phyloP scores from a whole-genome alignment of 2,329 filamentous ascomycete species.

The Botrytis deweyae region DNA sequence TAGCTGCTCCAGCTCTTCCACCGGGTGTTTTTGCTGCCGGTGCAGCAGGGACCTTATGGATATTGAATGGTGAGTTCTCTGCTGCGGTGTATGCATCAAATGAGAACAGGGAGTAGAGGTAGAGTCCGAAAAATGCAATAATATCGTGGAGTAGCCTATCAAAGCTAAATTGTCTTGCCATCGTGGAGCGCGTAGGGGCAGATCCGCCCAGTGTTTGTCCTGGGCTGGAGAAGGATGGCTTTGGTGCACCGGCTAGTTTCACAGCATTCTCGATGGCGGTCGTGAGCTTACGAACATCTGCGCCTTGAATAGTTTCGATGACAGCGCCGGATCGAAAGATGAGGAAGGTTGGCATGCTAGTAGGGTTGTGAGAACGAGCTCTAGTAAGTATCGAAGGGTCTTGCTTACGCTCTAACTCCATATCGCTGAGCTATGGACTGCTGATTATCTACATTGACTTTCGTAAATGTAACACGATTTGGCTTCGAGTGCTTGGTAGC shows the following conservation, averaged over 20 bases:
- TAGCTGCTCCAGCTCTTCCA: constrained; percentile 36
- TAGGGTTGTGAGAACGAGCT: constrained; percentile 21
- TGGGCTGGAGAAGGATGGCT: constrained; percentile 52
- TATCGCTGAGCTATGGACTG: constrained; percentile 74
- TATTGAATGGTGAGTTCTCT: constrained; percentile 59
- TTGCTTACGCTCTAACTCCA: constrained; percentile 68
- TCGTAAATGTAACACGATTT: constrained; percentile 82
- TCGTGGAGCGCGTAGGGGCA: constrained; percentile 7
- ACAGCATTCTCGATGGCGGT: constrained; percentile 71
- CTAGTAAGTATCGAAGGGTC: constrained; percentile 8
- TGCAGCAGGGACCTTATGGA: constrained; percentile 41
- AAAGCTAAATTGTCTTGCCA: constrained; percentile 16
- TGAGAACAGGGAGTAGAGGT: constrained; percentile 62
- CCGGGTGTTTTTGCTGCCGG: constrained; percentile 24
- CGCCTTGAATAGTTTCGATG: constrained; percentile 76
- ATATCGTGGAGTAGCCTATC: constrained; percentile 16
- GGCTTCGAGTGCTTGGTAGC: constrained; percentile 76
- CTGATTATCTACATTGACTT: constrained; percentile 87
- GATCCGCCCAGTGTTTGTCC: constrained; percentile 58
- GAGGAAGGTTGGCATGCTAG: constrained; percentile 86
- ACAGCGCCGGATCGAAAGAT: constrained; percentile 76
- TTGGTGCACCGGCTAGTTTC: constrained; percentile 48
- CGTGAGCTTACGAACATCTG: constrained; percentile 73
- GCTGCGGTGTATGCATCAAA: constrained; percentile 63
- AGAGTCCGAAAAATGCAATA: constrained; percentile 56